Evolutionary conservation across 2,329 filamentous ascomycete species (phyloP), one percentile per base, ranked within the genome.

Genomic region (Fusarium sp.): DNA sequence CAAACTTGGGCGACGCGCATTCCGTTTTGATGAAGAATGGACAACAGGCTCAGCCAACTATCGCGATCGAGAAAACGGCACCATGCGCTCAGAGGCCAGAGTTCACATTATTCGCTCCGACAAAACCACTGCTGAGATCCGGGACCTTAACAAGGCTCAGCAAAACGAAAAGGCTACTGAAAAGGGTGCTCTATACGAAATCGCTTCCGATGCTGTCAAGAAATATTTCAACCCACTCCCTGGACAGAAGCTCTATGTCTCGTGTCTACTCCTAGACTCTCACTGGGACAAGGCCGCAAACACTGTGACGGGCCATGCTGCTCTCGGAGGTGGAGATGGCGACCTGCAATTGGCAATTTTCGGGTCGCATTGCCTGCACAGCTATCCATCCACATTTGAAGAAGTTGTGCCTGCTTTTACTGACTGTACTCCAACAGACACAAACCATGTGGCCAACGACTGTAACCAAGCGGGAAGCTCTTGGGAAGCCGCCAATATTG

Each of bases 1-100:
- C 77, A 92, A 91, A 64, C 88, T 98, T 71, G 94, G 94, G 11
- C 88, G 95, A 61, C 89, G 95, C 59, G 90, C 88, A 54, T 98
- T 97, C 79, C 87, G 94, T 42, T 94, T 97, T 67, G 96, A 98
- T 73, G 96, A 99, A 79, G 92, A 97, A 77, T 98, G 96, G 96
- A 92, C 92, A 64, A 88, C 89, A 4, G 94, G 94, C 9, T 92
- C 92, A 3, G 85, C 93, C 62, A 95, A 92, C 62, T 86, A 87
- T 71, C 89, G 91, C 38, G 96, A 98, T 76, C 84, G 85, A 65
- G 87, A 89, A 55, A 84, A 83, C 28, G 90, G 89, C 8, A 87
- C 87, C 26, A 94, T 96, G 88, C 91, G 95, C 65, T 97, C 93
- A 34, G 94, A 98, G 78, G 94, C 95, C 13, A 95, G 92, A 73